Evolutionary conservation across 2,329 filamentous ascomycete genomes (phyloP), one percentile per base, ranked within the genome.

Genomic region (Didymella lethalis): DNA sequence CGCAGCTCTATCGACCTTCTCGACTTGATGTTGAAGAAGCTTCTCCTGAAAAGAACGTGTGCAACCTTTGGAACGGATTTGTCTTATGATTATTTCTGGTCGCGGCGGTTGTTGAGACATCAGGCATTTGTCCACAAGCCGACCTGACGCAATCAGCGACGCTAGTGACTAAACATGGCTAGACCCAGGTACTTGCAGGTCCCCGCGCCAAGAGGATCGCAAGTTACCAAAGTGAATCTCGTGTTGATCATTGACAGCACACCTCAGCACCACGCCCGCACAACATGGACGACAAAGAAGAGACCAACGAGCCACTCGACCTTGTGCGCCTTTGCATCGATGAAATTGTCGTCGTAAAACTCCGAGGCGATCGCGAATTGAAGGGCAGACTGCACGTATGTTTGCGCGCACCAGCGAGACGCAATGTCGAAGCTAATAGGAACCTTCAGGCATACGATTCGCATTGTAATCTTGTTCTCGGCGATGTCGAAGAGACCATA

Each of bases 401-500:
- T 71, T 46, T 50, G 41, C 60, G 38, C 53, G 28, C 36, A 41
- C 16, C 16, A 18, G 26, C 25, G 48, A 25, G 26, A 32, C 31
- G 40, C 41, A 41, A 41, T 25, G n/a, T 23, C 28, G n/a, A 45
- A 26, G 36, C 65, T 73, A 48, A 71, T 48, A 11, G 14, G 18
- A 12, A 16, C 7, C 23, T 28, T 14, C 41, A 99, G 95, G 95
- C 95, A 55, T 99, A 99, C 77, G 95, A 99, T 76, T 97, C 92
- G 73, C 95, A 99, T 79, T 99, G 96, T 85, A 99, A 99, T 75
- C 81, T 99, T 44, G 92, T 99, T 6, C 85, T 99, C 6, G 94
- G 95, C 54, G 95, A 99, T 66, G 95, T 98, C 4, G 93, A 97
- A 75, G 95, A 99, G 83, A 98, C 94, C 7, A 93, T 99, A 67